A percentile compares a stretch with the other conserved stretches of the same genome.
Evolutionary conservation across 78 protist species (phyloP).

Genomic region (Bodo saltans): DNA sequence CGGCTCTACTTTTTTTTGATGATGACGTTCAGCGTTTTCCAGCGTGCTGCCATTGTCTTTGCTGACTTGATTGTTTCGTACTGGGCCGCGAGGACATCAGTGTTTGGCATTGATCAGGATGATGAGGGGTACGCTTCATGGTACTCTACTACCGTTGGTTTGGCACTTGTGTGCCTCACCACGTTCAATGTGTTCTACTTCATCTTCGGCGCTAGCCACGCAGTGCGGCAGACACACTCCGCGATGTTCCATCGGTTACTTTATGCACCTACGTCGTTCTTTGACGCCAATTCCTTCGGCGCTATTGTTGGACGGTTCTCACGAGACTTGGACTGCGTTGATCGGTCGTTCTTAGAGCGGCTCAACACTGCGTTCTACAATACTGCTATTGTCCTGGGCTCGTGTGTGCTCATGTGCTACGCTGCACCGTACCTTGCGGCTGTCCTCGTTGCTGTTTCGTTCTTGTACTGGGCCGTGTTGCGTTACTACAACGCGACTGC

Average conservation of each 20-base stretch:
- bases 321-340: conserved; percentile 22
- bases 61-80: too few species aligned
- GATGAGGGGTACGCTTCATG: too few species aligned
- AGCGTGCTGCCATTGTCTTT: too few species aligned
- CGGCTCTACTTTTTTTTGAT: too few species aligned
- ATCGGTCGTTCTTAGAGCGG: background rate
- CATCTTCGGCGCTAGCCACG: too few species aligned
- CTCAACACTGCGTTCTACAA: background rate
- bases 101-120: too few species aligned
- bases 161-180: too few species aligned
- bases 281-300: conserved; percentile 58
- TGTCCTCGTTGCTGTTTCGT: background rate
- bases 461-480: background rate
- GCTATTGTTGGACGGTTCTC: conserved; percentile 50
- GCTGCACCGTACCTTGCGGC: background rate
- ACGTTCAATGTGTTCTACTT: too few species aligned
- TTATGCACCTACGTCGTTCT: conserved; percentile 41
- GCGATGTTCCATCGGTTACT: conserved; percentile 3
- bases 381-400: background rate
- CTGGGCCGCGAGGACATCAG: too few species aligned
- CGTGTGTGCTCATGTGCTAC: background rate
- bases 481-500: conserved; percentile 1
- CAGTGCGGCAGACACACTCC: too few species aligned
- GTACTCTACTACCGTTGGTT: too few species aligned
- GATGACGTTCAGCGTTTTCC: too few species aligned